phyloP scores from a whole-genome alignment of 768 basidiomycete species.

The Tricholoma saponaceum region DNA sequence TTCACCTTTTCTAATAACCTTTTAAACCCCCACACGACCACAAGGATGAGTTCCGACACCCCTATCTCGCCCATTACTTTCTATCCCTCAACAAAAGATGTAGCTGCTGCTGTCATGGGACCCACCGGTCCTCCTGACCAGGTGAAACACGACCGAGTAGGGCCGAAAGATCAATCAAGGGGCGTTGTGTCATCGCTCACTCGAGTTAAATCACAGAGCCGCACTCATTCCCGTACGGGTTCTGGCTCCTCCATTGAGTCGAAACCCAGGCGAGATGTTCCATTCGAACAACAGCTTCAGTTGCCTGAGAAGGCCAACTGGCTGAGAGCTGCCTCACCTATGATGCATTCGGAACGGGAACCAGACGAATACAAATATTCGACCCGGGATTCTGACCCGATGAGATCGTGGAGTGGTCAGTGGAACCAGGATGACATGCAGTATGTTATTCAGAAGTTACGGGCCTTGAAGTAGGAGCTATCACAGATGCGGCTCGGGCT shows the following conservation, averaged over 20 bases:
- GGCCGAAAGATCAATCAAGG: neutral
- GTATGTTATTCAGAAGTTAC: slow-evolving; percentile 9
- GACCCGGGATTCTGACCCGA: slow-evolving; percentile 5
- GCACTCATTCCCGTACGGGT: slow-evolving; percentile 11
- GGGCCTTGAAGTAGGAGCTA: slow-evolving; percentile 6
- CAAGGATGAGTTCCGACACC: slow-evolving; percentile 5
- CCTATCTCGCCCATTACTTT: slow-evolving; percentile 29
- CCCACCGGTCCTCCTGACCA: slow-evolving; percentile 4
- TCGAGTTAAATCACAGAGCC: slow-evolving; percentile 14
- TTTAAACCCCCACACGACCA: slow-evolving; percentile 5
- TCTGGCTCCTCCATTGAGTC: neutral
- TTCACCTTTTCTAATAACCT: slow-evolving; percentile 18
- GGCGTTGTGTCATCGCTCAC: slow-evolving; percentile 13
- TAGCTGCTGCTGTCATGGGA: slow-evolving; percentile 1
- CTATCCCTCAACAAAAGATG: slow-evolving; percentile 21
- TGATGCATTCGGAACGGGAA: neutral
- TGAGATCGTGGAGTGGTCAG: slow-evolving; percentile 8
- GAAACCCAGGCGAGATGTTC: slow-evolving; percentile 1
- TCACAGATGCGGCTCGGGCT: neutral
- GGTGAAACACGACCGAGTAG: slow-evolving; percentile 10
- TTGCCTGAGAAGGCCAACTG: slow-evolving; percentile 11
- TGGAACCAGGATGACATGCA: slow-evolving; percentile 16
- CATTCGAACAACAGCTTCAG: neutral
- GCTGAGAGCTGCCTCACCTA: slow-evolving; percentile 3
- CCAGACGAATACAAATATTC: neutral